Evolutionary conservation across 371 early-diverging fungal species (phyloP).

Genomic region (Batkoa obscura): DNA sequence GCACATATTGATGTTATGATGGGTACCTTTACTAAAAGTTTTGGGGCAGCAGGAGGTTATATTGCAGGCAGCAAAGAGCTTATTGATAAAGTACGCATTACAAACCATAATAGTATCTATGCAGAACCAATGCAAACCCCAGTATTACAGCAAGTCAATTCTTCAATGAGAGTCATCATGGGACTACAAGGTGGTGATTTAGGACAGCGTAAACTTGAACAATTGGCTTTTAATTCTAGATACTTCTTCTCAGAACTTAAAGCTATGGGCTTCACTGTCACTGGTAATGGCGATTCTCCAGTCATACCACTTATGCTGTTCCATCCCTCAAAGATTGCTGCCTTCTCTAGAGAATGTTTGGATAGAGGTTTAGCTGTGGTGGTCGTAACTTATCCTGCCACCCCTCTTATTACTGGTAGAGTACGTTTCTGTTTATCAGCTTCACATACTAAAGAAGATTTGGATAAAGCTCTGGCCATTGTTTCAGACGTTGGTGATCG

Average conservation of each 20-base stretch:
- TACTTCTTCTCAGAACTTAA: slow-evolving; percentile 71
- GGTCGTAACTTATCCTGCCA: slow-evolving; percentile 97
- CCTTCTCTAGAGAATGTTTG: slow-evolving; percentile 21
- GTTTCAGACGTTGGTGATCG: slow-evolving; percentile 18
- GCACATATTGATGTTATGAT: slow-evolving; percentile 90
- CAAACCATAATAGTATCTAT: slow-evolving; percentile 68
- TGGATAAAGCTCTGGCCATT: slow-evolving; percentile 46
- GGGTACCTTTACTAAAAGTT: slow-evolving; percentile 99
- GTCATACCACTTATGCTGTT: slow-evolving; percentile 95
- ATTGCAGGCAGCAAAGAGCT: slow-evolving; percentile 75
- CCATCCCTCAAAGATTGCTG: slow-evolving; percentile 87
- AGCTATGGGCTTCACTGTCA: slow-evolving; percentile 86
- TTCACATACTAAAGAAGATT: slow-evolving; percentile 88
- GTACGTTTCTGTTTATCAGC: slow-evolving; percentile 96
- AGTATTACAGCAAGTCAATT: slow-evolving; percentile 83
- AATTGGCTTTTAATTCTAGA: slow-evolving; percentile 69
- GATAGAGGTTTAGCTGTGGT: slow-evolving; percentile 91
- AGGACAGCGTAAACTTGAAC: slow-evolving; percentile 65
- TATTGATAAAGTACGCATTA: slow-evolving; percentile 66
- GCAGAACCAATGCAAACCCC: slow-evolving; percentile 88
- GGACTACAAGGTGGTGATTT: slow-evolving; percentile 66
- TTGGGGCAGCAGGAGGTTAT: slow-evolving; percentile 98
- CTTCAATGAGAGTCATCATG: slow-evolving; percentile 78
- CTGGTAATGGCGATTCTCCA: slow-evolving; percentile 86
- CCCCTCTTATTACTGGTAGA: slow-evolving; percentile 91